Percentiles rank a stretch among this genome's conserved stretches.
These are phyloP conservation scores for Carex pumila DNA, from an alignment of 176 grass and related monocot species.

Conservation along the genomic window DNA sequence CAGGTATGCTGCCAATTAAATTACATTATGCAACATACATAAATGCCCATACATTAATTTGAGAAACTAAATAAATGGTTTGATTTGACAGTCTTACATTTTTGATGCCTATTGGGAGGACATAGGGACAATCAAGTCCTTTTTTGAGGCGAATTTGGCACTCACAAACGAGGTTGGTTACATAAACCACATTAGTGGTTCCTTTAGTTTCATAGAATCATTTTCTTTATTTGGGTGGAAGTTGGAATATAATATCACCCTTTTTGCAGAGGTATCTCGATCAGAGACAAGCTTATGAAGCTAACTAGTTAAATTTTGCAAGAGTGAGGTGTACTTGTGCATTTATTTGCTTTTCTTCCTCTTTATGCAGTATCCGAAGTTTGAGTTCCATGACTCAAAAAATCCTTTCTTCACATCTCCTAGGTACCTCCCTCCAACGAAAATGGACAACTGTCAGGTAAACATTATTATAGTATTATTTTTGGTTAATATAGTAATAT, in stretches of 20 bases:
- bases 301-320: neutral
- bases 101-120: slow-evolving; percentile 80
- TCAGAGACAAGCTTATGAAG: neutral
- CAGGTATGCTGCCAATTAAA: slow-evolving; percentile 28
- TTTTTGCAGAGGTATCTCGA: neutral
- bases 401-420: slow-evolving; percentile 62
- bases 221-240: neutral
- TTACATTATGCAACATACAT: neutral
- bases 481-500: neutral
- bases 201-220: neutral
- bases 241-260: neutral
- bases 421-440: slow-evolving; percentile 52
- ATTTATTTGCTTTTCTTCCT: slow-evolving; percentile 20
- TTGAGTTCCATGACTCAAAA: slow-evolving; percentile 65
- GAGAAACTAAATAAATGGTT: neutral
- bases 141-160: slow-evolving; percentile 75
- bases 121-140: slow-evolving; percentile 72
- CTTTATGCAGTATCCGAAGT: slow-evolving; percentile 42
- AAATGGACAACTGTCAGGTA: slow-evolving; percentile 62
- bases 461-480: neutral
- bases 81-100: slow-evolving; percentile 45
- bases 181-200: neutral
- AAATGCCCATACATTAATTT: neutral
- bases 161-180: slow-evolving; percentile 50
- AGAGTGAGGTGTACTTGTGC: neutral